Evolutionary conservation across 345 rosid species (phyloP).

Genomic region (Dovyalis caffra): DNA sequence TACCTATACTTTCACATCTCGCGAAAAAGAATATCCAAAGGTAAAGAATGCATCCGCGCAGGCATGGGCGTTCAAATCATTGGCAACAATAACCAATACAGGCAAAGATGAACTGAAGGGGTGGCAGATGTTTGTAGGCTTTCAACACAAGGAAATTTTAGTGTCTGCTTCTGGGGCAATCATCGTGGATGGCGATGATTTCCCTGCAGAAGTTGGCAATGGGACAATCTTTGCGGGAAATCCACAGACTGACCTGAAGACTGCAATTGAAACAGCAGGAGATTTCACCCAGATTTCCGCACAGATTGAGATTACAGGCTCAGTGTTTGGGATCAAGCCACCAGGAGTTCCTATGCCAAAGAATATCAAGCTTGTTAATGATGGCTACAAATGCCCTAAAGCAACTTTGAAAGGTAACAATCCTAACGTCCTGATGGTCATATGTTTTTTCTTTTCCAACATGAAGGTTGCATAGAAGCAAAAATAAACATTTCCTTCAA

Average conservation of each 20-base stretch:
- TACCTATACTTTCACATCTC: conserved; percentile 50
- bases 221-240: conserved; percentile 70
- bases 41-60: conserved; percentile 77
- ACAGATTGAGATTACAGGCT: conserved; percentile 57
- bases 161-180: conserved; percentile 55
- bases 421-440: background rate
- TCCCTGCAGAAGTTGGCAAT: conserved; percentile 61
- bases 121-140: conserved; percentile 75
- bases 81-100: conserved; percentile 54
- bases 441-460: too few relatives aligned
- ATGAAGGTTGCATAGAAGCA: too few relatives aligned
- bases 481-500: too few relatives aligned
- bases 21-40: conserved; percentile 58
- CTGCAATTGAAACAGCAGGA: conserved; percentile 79
- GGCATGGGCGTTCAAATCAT: conserved; percentile 78
- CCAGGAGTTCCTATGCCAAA: conserved; percentile 70
- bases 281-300: conserved; percentile 64
- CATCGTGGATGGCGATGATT: conserved; percentile 50
- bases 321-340: conserved; percentile 65
- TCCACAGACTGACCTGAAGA: conserved; percentile 55
- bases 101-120: conserved; percentile 65
- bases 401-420: conserved; percentile 43
- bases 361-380: conserved; percentile 53
- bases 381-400: conserved; percentile 66
- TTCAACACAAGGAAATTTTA: conserved; percentile 66